These are phyloP conservation scores for Alternaria longipes DNA, from an alignment of 2,329 filamentous ascomycete species.

Conservation along the genomic window DNA sequence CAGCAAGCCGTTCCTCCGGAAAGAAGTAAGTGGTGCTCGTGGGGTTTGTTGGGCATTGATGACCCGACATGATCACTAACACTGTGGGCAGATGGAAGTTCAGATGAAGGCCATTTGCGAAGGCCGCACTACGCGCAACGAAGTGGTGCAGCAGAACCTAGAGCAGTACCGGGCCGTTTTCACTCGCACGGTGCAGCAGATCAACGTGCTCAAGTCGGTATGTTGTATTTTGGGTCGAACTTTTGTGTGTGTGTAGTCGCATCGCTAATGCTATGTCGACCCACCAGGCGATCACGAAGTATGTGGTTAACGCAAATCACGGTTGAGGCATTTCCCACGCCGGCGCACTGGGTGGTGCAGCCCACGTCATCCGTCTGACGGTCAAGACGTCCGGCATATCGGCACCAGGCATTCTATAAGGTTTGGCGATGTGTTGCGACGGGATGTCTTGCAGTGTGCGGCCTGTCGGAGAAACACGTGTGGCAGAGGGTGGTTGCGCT, in stretches of 20 bases:
- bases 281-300: slow-evolving; percentile 52
- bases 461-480: slow-evolving; percentile 24
- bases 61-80: slow-evolving; percentile 18
- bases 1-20: slow-evolving; percentile 93
- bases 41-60: slow-evolving; percentile 11
- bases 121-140: slow-evolving; percentile 76
- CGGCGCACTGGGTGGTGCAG: slow-evolving; percentile 9
- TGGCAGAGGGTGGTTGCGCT: slow-evolving; percentile 14
- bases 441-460: slow-evolving; percentile 17
- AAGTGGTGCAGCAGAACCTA: slow-evolving; percentile 83
- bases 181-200: slow-evolving; percentile 78
- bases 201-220: slow-evolving; percentile 68
- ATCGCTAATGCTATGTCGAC: slow-evolving; percentile 25
- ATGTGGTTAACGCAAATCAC: slow-evolving; percentile 51
- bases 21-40: slow-evolving; percentile 66
- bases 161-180: slow-evolving; percentile 89
- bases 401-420: not conserved
- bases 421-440: slow-evolving; percentile 11
- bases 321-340: slow-evolving; percentile 45
- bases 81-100: slow-evolving; percentile 74
- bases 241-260: slow-evolving; percentile 26
- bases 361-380: slow-evolving; percentile 13
- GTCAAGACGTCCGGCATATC: not conserved
- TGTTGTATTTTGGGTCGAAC: slow-evolving; percentile 34
- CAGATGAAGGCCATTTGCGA: slow-evolving; percentile 98